These are phyloP conservation scores for Fomitopsis serialis DNA, from an alignment of 768 basidiomycete genomes.

Conservation along the genomic window DNA sequence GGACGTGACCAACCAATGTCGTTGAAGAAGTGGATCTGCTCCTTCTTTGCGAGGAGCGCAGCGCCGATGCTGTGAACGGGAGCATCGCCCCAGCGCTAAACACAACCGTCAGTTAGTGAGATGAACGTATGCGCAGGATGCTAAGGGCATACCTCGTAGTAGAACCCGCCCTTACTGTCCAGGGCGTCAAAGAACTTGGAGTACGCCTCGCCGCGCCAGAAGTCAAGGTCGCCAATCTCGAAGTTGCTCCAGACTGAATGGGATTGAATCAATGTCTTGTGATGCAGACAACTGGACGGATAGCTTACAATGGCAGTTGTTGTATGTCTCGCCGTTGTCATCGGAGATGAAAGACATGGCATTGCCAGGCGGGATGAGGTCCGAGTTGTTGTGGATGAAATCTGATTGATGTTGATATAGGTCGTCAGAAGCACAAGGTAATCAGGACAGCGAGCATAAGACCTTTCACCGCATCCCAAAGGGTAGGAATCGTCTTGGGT, in stretches of 20 bases:
- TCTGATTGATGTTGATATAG: conserved; percentile 26
- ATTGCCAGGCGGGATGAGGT: conserved; percentile 44
- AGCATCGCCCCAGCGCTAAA: conserved; percentile 89
- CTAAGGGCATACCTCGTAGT: conserved; percentile 41
- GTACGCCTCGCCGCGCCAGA: conserved; percentile 55
- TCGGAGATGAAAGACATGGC: conserved; percentile 52
- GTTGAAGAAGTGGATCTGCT: conserved; percentile 91
- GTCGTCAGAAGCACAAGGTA: not conserved
- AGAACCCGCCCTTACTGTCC: conserved; percentile 51
- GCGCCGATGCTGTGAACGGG: conserved; percentile 80
- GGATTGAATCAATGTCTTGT: not conserved
- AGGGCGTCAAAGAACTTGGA: conserved; percentile 52
- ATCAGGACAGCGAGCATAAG: too few relatives aligned
- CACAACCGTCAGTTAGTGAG: too few relatives aligned
- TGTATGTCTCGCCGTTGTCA: conserved; percentile 51
- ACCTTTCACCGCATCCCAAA: conserved; percentile 72
- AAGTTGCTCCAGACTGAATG: conserved; percentile 57
- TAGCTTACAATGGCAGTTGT: conserved; percentile 48
- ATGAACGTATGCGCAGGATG: not conserved
- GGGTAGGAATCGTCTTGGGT: conserved; percentile 67
- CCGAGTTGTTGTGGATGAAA: conserved; percentile 44
- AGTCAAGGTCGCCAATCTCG: conserved; percentile 53
- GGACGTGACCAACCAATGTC: conserved; percentile 55
- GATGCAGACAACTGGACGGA: not conserved
- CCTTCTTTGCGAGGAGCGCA: conserved; percentile 81